Base-by-base conservation (phyloP, 23 red algal species). In the Chondrus crispus region DNA sequence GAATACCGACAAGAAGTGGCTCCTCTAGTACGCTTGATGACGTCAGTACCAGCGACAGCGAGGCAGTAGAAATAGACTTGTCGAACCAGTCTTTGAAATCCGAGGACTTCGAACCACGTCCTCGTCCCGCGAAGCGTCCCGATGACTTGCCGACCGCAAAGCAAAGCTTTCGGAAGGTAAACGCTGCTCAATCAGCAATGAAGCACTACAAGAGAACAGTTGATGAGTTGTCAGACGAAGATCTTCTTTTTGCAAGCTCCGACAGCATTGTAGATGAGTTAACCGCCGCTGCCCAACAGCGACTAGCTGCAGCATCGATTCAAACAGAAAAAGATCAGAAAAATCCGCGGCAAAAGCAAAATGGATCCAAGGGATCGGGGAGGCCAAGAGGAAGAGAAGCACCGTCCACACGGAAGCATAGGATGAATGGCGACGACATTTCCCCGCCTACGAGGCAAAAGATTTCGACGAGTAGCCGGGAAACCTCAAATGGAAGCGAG, bases 181-280 rank as follows among this genome's bases (percentile, higher is more conserved):
- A 80, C 41, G 87, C 62, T 29, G 87, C 87, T 37, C 48, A 63
- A 40, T 80, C 87, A 57, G 87, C 52, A 10, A 80, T 90, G 87
- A 72, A 90, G 36, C 73, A 78, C 29, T 90, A 90, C 29, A 64
- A 81, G 29, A 24, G 38, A 14, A 45, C 35, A 45, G 74, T 18
- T 28, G 87, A 75, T 18, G 87, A 90, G 35, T 62, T 86, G 44
- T 72, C 82, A 18, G 82, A 86, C 35, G 87, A 90, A 16, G 87
- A 90, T 16, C 43, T 90, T 47, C 37, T 90, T 29, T 90, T 90
- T 80, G 72, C 48, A 4, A 90, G 71, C 29, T 66, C 43, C 43
- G 87, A 90, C 40, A 81, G 58, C 40, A 26, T 90, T 12, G 74
- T 87, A 8, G 84, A 81, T 54, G 74, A 90, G n/a, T 69, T 73